Conservation (phyloP, 768 basidiomycete species). For the Suillus plorans region DNA sequence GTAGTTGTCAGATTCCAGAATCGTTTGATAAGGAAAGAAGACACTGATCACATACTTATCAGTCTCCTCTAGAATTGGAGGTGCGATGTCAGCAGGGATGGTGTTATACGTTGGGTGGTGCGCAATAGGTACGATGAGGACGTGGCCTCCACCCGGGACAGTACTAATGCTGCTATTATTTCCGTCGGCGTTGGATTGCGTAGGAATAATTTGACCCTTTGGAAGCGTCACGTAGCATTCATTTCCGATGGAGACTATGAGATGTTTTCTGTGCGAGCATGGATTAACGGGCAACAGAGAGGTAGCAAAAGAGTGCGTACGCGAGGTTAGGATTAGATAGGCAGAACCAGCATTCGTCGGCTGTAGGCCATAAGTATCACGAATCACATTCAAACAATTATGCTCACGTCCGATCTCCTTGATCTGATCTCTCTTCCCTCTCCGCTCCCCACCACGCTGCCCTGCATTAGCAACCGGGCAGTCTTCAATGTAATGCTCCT, state of each 20-base stretch:
- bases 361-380: constrained; percentile 35
- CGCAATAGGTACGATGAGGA: constrained; percentile 89
- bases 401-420: constrained; percentile 81
- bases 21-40: constrained; percentile 2
- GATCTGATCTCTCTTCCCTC: constrained; percentile 47
- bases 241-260: constrained; percentile 89
- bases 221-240: constrained; percentile 97
- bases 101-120: constrained; percentile 88
- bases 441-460: constrained; percentile 33
- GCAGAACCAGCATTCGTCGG: constrained; percentile 98
- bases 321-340: constrained; percentile 90
- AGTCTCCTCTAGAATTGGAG: constrained; percentile 78
- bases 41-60: constrained; percentile 49
- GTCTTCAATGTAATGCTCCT: constrained; percentile 83
- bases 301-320: constrained; percentile 41
- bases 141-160: constrained; percentile 95
- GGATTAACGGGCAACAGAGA: constrained; percentile 1
- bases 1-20: constrained; percentile 2
- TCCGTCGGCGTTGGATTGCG: constrained; percentile 53
- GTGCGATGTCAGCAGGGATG: constrained; percentile 75
- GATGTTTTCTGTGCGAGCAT: constrained; percentile 68
- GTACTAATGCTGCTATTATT: constrained; percentile 28
- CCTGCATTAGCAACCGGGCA: constrained; percentile 64
- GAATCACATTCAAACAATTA: not conserved
- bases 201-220: constrained; percentile 92